Percentiles rank a stretch among this genome's conserved stretches.
Evolutionary conservation across 176 grass and related monocot species (phyloP).

Genomic region (Eragrostis nindensis): DNA sequence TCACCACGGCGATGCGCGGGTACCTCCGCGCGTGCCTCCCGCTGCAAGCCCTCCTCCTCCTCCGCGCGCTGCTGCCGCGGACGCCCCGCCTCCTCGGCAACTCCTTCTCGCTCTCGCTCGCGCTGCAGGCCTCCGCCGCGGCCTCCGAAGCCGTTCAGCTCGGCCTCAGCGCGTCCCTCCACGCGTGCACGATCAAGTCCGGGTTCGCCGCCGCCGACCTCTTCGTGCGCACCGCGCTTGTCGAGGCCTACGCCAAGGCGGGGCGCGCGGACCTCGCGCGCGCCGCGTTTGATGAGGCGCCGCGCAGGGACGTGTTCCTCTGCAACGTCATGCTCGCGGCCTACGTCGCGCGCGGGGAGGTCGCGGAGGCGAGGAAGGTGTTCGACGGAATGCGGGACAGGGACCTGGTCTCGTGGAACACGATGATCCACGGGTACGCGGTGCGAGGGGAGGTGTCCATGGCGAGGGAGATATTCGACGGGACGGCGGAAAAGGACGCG

Average conservation of each 20-base stretch:
- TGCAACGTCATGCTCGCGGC: constrained; percentile 67
- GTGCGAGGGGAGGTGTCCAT: constrained; percentile 37
- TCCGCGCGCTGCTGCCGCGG: constrained; percentile 44
- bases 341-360: constrained; percentile 43
- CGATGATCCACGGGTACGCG: constrained; percentile 73
- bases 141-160: background rate
- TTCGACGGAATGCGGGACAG: constrained; percentile 62
- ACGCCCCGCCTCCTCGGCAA: constrained; percentile 44
- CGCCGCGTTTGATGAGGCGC: constrained; percentile 63
- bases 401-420: constrained; percentile 77
- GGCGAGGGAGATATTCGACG: constrained; percentile 66
- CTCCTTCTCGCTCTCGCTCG: constrained; percentile 61
- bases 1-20: constrained; percentile 49
- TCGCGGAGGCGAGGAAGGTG: constrained; percentile 46
- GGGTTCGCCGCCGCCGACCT: constrained; percentile 65
- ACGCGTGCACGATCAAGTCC: constrained; percentile 47
- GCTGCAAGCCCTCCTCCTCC: constrained; percentile 42
- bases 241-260: constrained; percentile 63
- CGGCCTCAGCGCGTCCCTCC: constrained; percentile 37
- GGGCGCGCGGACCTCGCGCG: constrained; percentile 43
- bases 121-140: constrained; percentile 43
- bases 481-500: constrained; percentile 38
- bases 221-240: constrained; percentile 74
- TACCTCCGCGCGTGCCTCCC: constrained; percentile 51
- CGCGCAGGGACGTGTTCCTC: constrained; percentile 54